Evolutionary conservation across 2,329 filamentous ascomycete species (phyloP), one percentile per base, ranked within the genome.

Genomic region (Colletotrichum chlorophyti): DNA sequence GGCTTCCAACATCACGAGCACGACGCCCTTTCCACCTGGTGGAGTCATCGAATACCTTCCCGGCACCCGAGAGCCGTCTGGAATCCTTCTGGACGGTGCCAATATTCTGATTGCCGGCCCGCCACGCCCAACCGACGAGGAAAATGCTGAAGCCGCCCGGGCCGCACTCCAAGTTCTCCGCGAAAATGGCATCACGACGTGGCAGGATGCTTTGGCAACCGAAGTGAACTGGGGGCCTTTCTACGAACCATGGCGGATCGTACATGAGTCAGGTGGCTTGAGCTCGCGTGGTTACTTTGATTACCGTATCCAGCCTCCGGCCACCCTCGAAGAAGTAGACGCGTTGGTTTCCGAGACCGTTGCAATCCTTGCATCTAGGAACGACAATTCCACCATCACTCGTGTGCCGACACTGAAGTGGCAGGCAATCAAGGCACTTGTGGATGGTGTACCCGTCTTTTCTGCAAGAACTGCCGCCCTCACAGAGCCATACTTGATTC

Each of bases 91-190:
- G 21, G 67, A 69, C 19, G 59, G 58, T 19, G 67, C 46, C n/a
- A 48, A 48, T 6, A 46, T 31, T 3, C 60, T 69, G 1, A 61
- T 68, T 2, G 49, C 62, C 1, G 65, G 66, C 1, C 67, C 66
- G 7, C 58, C 66, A 10, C 37, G 48, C 5, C 59, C 65, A 0
- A 60, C 66, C 0, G 61, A 61, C 0, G 61, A 62, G 15, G 64
- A 69, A 42, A 64, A 68, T 52, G 32, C 64, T 6, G 37, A 64
- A 6, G 62, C 64, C 21, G 65, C 42, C 9, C 64, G 61, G 0
- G 67, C 67, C 24, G 67, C 67, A 0, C 67, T 69, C 17, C 65
- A 66, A 32, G 52, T 69, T 1, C 62, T 69, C 9, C 65, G 67
- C 1, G 64, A 69, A 45, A 65, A 66, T 5, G 66, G 66, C 0